Percentiles rank a stretch among this genome's conserved stretches.
Evolutionary conservation across 148 eudicot species (phyloP).

Genomic region (Fagopyrum homotropicum): DNA sequence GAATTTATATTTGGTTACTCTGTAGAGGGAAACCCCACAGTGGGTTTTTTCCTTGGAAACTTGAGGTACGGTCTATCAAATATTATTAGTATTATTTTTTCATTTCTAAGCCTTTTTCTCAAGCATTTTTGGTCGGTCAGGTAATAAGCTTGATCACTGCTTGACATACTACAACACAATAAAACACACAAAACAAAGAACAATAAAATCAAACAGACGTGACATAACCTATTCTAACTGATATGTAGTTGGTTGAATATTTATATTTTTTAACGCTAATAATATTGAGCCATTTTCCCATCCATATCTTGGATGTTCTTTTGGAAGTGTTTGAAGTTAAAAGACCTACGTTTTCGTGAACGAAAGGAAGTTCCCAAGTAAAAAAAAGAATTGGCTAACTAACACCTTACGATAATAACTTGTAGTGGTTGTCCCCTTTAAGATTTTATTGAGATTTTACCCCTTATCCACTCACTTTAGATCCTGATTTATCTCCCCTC

Average conservation of each 20-base stretch:
- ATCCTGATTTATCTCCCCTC: too few species aligned
- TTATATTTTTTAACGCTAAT: neutral
- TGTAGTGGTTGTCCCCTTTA: too few species aligned
- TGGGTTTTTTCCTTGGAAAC: constrained; percentile 92
- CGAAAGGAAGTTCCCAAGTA: too few species aligned
- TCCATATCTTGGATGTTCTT: too few species aligned
- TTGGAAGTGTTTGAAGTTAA: too few species aligned
- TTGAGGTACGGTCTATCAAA: constrained; percentile 46
- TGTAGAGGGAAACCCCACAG: constrained; percentile 67
- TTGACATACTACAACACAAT: neutral
- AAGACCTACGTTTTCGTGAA: too few species aligned
- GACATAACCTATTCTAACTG: neutral
- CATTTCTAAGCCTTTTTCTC: constrained; percentile 37
- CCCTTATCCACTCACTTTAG: too few species aligned
- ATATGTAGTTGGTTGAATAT: neutral
- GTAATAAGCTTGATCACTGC: constrained; percentile 21
- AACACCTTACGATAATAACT: too few species aligned
- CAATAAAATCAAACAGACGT: neutral
- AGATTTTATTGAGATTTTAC: too few species aligned
- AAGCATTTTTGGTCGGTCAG: constrained; percentile 68
- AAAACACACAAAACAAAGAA: too few species aligned
- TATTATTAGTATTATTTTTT: neutral
- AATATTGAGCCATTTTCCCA: neutral
- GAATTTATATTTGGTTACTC: constrained; percentile 91
- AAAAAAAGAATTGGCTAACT: too few species aligned